These are phyloP conservation scores for Fusarium brachygibbosum DNA, from an alignment of 2,329 filamentous ascomycete species.

Conservation along the genomic window DNA sequence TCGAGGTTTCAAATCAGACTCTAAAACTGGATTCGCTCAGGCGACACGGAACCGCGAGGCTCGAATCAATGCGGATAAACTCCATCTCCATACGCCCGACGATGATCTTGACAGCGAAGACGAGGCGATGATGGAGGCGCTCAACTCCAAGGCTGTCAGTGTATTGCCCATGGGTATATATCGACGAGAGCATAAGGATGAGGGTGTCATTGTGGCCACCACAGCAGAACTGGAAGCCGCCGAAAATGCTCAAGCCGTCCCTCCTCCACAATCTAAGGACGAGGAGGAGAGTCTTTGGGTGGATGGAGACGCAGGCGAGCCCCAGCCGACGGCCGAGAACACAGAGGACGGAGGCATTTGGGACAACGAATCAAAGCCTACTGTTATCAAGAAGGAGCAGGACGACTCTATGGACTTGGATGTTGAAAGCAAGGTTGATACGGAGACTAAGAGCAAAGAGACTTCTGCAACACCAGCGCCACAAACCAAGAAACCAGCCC, in stretches of 20 bases:
- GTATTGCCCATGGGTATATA: conserved; percentile 69
- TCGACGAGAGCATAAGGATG: conserved; percentile 67
- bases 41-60: conserved; percentile 56
- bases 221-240: conserved; percentile 70
- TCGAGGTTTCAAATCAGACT: conserved; percentile 53
- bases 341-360: conserved; percentile 59
- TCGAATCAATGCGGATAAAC: conserved; percentile 69
- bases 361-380: conserved; percentile 56
- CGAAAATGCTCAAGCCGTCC: conserved; percentile 57
- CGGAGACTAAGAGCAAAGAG: conserved; percentile 44
- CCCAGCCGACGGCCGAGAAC: conserved; percentile 48
- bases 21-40: conserved; percentile 57
- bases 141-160: conserved; percentile 50
- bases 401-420: conserved; percentile 61
- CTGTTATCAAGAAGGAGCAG: conserved; percentile 60
- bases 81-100: conserved; percentile 60
- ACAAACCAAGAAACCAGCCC: conserved; percentile 50
- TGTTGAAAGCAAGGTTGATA: conserved; percentile 44
- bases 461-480: conserved; percentile 40
- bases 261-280: conserved; percentile 33
- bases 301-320: conserved; percentile 52
- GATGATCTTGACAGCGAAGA: conserved; percentile 63
- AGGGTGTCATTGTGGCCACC: conserved; percentile 67
- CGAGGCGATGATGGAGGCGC: conserved; percentile 57
- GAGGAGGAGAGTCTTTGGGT: conserved; percentile 64